phyloP scores from a whole-genome alignment of 177 flowering plant species.

The Vitis hybrid region DNA sequence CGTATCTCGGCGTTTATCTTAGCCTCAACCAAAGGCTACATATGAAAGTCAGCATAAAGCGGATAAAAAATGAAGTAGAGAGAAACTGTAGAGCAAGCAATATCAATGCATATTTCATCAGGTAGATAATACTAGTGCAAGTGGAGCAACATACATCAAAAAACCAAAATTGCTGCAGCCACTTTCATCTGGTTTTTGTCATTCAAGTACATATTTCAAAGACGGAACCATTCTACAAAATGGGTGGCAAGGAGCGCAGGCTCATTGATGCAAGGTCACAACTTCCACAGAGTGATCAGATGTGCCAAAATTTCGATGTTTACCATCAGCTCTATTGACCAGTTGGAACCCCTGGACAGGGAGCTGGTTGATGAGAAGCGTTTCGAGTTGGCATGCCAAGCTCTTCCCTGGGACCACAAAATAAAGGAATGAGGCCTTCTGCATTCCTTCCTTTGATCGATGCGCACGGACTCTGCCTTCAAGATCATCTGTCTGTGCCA shows the following conservation, averaged over 20 bases:
- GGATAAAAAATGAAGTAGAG: too few species aligned
- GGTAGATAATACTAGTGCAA: neutral
- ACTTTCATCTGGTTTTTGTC: conserved; percentile 3
- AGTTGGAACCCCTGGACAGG: conserved; percentile 65
- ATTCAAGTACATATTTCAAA: neutral
- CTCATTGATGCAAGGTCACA: conserved; percentile 27
- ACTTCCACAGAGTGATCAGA: conserved; percentile 32
- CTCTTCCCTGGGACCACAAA: conserved; percentile 84
- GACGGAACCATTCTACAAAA: neutral
- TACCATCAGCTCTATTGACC: conserved; percentile 83
- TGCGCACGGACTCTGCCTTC: conserved; percentile 78
- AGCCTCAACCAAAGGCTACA: too few species aligned
- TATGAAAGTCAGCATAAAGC: too few species aligned
- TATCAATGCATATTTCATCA: neutral
- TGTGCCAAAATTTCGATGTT: conserved; percentile 88
- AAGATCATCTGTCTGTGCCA: conserved; percentile 82
- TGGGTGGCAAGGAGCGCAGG: neutral
- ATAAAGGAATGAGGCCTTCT: conserved; percentile 61
- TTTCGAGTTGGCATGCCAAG: conserved; percentile 84
- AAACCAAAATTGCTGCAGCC: conserved; percentile 40
- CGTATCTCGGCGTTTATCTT: too few species aligned
- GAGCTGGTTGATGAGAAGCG: conserved; percentile 88
- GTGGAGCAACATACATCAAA: conserved; percentile 29
- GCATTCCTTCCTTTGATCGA: conserved; percentile 76
- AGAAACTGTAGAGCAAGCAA: too few species aligned